Conservation (phyloP, 2,329 filamentous ascomycete species). For the Leptosphaerulina australis region DNA sequence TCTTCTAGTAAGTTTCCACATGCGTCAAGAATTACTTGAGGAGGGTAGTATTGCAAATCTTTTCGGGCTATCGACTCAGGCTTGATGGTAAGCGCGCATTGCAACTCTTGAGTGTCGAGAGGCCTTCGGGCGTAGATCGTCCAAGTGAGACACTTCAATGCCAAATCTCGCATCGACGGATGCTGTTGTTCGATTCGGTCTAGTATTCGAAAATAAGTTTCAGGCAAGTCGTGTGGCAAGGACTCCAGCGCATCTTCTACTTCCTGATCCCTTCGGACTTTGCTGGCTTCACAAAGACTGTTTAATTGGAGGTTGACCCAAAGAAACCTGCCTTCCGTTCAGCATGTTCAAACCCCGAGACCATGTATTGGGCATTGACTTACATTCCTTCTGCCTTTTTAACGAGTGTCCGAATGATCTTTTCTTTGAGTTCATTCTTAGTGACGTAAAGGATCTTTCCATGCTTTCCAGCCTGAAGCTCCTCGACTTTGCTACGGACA, state of each 20-base stretch:
- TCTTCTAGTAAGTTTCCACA: constrained; percentile 28
- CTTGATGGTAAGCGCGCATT: constrained; percentile 18
- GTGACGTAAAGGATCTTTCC: constrained; percentile 26
- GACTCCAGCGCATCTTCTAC: constrained; percentile 22
- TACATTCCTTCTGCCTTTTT: constrained; percentile 31
- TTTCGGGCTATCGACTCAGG: constrained; percentile 1
- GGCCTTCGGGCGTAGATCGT: constrained; percentile 23
- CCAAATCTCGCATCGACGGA: constrained; percentile 23
- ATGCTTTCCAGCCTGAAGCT: constrained; percentile 20
- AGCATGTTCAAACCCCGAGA: background rate
- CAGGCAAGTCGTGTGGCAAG: constrained; percentile 21
- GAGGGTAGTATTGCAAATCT: constrained; percentile 12
- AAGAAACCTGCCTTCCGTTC: constrained; percentile 23
- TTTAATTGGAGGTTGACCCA: constrained; percentile 31
- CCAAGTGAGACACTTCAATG: constrained; percentile 26
- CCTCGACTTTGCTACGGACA: constrained; percentile 18
- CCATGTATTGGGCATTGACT: background rate
- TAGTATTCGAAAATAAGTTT: constrained; percentile 28
- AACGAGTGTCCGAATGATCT: constrained; percentile 21
- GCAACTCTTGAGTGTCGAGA: constrained; percentile 23
- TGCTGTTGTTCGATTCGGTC: constrained; percentile 23
- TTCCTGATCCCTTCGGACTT: constrained; percentile 13
- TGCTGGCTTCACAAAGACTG: constrained; percentile 23
- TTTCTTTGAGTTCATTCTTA: constrained; percentile 19
- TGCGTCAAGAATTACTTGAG: constrained; percentile 26